Evolutionary conservation across 352 stramenopile genomes (phyloP).

Genomic region (Pythium coloratum): DNA sequence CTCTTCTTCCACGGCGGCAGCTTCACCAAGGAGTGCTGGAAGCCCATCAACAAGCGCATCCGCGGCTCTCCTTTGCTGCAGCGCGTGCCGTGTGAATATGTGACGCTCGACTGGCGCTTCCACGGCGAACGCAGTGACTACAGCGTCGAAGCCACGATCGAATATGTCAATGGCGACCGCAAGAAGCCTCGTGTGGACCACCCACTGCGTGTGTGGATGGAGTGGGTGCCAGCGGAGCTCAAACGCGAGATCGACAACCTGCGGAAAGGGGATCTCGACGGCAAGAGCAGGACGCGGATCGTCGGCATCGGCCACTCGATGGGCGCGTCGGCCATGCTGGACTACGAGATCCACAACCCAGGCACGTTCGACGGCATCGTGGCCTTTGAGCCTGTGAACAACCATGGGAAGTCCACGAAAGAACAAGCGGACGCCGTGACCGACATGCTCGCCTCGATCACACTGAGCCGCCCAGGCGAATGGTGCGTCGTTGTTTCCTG

Average conservation of each 20-base stretch:
- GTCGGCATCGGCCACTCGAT: conserved; percentile 23
- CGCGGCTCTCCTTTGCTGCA: conserved; percentile 23
- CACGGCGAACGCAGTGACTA: conserved; percentile 36
- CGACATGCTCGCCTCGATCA: neutral
- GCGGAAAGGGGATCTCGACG: neutral
- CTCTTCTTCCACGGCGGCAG: conserved; percentile 43
- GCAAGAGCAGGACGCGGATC: conserved; percentile 10
- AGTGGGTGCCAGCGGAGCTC: conserved; percentile 12
- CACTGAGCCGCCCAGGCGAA: neutral
- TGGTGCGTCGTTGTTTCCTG: neutral
- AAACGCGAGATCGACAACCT: neutral
- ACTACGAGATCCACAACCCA: conserved; percentile 11
- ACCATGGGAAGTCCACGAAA: neutral
- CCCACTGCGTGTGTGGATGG: conserved; percentile 10
- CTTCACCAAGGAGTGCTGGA: conserved; percentile 42
- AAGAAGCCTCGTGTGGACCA: conserved; percentile 28
- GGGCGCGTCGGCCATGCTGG: conserved; percentile 9
- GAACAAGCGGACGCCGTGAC: neutral
- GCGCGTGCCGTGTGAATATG: conserved; percentile 23
- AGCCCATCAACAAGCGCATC: conserved; percentile 39
- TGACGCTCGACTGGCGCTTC: conserved; percentile 41
- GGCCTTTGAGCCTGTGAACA: conserved; percentile 14
- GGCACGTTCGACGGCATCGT: conserved; percentile 15
- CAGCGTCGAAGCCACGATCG: conserved; percentile 20
- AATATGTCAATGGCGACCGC: conserved; percentile 15